Conservation (phyloP, 129 eudicot species). For the Apium graveolens region DNA sequence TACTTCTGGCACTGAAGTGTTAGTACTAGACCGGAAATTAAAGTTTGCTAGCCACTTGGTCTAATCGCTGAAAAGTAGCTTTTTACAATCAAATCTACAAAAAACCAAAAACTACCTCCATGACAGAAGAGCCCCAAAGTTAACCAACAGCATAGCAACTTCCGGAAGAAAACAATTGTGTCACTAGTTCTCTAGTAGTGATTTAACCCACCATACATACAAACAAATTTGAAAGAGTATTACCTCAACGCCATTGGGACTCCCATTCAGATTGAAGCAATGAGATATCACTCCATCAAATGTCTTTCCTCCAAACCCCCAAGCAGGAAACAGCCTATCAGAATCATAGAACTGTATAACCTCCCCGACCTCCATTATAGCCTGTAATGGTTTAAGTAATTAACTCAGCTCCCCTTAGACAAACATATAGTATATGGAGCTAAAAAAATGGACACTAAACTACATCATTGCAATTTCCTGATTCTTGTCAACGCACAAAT, state of each 20-base stretch:
- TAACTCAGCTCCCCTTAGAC: not conserved
- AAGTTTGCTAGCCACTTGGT: no score
- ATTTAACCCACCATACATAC: not conserved
- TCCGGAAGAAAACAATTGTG: not conserved
- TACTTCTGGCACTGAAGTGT: no score
- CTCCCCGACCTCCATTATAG: slow-evolving; percentile 86
- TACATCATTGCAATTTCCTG: not conserved
- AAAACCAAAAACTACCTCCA: no score
- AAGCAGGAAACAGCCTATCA: slow-evolving; percentile 77
- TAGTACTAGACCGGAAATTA: no score
- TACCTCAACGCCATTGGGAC: slow-evolving; percentile 50
- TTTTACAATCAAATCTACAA: no score
- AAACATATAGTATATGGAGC: not conserved
- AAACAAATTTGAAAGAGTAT: not conserved
- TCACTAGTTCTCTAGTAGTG: not conserved
- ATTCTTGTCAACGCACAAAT: not conserved
- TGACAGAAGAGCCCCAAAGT: not conserved
- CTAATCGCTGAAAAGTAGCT: no score
- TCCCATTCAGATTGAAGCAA: slow-evolving; percentile 83
- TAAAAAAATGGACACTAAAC: not conserved
- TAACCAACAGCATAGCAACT: not conserved
- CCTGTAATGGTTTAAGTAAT: slow-evolving; percentile 35
- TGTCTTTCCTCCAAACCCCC: slow-evolving; percentile 92
- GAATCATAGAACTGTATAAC: slow-evolving; percentile 91
- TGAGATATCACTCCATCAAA: slow-evolving; percentile 56